phyloP scores from a whole-genome alignment of 2,329 filamentous ascomycete species.

The Bipolaris gigantea region DNA sequence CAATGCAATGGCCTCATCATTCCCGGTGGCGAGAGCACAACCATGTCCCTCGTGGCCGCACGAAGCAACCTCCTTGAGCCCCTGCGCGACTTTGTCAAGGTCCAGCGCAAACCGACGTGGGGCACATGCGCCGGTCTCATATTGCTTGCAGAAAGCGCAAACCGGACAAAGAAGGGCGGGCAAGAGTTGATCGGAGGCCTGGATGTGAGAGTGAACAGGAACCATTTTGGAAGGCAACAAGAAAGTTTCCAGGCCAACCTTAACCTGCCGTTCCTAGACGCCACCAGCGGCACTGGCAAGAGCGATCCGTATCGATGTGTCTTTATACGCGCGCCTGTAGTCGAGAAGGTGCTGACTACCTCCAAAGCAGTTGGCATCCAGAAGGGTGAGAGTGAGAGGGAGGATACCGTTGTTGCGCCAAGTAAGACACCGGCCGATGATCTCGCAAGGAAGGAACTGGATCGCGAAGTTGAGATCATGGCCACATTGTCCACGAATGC shows the following conservation, averaged over 20 bases:
- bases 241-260: constrained; percentile 85
- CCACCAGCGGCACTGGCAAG: constrained; percentile 30
- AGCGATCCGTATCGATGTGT: constrained; percentile 72
- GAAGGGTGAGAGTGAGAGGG: constrained; percentile 50
- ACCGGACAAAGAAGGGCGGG: constrained; percentile 84
- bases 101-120: constrained; percentile 81
- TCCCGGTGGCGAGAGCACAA: constrained; percentile 92
- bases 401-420: constrained; percentile 61
- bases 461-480: constrained; percentile 60
- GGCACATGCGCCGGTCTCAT: constrained; percentile 96
- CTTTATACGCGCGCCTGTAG: constrained; percentile 92
- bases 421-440: constrained; percentile 53
- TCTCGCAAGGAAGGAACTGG: constrained; percentile 49
- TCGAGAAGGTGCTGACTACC: constrained; percentile 73
- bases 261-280: constrained; percentile 68
- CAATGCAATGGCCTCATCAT: constrained; percentile 82
- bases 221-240: constrained; percentile 91
- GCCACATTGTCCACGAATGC: constrained; percentile 58
- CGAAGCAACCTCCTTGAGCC: constrained; percentile 81
- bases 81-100: constrained; percentile 86
- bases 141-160: constrained; percentile 82
- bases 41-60: constrained; percentile 84
- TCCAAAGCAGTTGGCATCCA: constrained; percentile 52
- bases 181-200: constrained; percentile 93
- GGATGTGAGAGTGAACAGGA: constrained; percentile 86